Evolutionary conservation across 2,329 filamentous ascomycete species (phyloP), one percentile per base, ranked within the genome.

Genomic region (Trichoderma simmonsii): DNA sequence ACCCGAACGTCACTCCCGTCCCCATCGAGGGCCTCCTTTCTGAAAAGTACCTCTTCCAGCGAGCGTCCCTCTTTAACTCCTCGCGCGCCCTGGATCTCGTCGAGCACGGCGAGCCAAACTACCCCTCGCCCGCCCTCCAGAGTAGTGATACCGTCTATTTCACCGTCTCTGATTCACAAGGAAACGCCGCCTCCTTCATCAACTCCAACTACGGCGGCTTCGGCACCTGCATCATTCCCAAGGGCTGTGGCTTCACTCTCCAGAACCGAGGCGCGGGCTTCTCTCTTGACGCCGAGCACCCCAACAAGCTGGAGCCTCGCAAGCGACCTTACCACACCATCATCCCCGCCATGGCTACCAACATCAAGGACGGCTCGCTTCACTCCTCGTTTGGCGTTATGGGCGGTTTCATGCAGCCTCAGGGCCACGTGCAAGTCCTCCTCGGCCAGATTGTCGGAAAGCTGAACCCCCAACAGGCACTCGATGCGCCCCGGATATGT

Each of bases 351-450:
- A 87, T 98, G 81, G 90, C 95, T 21, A 98, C 96, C 0, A 94
- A 96, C 76, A 80, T 89, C 21, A 83, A 84, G 5, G 94, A 97
- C 76, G 89, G 89, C 30, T 91, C 88, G 63, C 83, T 98, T 71
- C 93, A 97, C 80, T 92, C 90, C 4, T 92, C 97, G 3, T 98
- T 95, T 77, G 96, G 96, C 68, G 95, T 98, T 73, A 98, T 98
- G 96, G 96, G 96, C 67, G 95, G 94, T 3, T 98, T 97, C 82
- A 98, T 98, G 93, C 96, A 99, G 83, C 96, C 96, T 0, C 96
- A 98, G 82, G 96, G 95, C 26, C 96, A 98, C 73, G 91, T 98
- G 0, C 96, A 98, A 81, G 94, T 97, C 0, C 83, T 99, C 11
- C 85, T 98, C 2, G 97, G 97, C 75, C 95, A 97, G 88, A 82